A percentile compares a stretch with the other conserved stretches of the same genome.
Conservation (phyloP, 2,329 filamentous ascomycete genomes). For the Cordyceps tenuipes region DNA sequence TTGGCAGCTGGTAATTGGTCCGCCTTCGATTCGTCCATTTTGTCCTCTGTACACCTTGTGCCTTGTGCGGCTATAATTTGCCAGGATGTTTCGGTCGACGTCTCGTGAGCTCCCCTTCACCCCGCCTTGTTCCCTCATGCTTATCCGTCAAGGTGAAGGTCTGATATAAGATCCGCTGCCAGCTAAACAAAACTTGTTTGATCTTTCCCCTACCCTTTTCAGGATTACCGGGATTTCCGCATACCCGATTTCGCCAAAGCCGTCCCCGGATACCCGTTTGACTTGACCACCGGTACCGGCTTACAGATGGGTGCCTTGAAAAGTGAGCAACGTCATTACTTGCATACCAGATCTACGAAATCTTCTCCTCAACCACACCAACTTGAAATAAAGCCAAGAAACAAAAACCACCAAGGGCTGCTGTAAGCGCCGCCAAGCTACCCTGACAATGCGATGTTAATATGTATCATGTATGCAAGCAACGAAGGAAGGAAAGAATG, state of each 20-base stretch:
- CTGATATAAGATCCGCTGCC: not conserved
- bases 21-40: not conserved
- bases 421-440: conserved; percentile 1
- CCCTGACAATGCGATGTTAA: not conserved
- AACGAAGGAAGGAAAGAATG: too few species aligned
- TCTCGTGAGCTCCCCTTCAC: not conserved
- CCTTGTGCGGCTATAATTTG: not conserved
- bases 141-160: not conserved
- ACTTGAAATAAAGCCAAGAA: not conserved
- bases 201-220: not conserved
- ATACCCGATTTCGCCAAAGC: conserved; percentile 5
- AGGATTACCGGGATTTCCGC: conserved; percentile 1
- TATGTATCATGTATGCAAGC: too few species aligned
- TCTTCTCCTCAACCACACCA: not conserved
- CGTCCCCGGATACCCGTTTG: not conserved
- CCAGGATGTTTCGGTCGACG: conserved; percentile 5
- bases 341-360: not conserved
- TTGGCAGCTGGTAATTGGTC: not conserved
- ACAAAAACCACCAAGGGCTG: not conserved
- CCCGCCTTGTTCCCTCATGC: not conserved
- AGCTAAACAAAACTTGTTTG: conserved; percentile 3
- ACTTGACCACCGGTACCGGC: not conserved
- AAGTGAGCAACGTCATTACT: not conserved
- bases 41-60: not conserved
- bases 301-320: not conserved